Base-by-base conservation (phyloP, 352 stramenopile species). In the Phytopythium boreale region DNA sequence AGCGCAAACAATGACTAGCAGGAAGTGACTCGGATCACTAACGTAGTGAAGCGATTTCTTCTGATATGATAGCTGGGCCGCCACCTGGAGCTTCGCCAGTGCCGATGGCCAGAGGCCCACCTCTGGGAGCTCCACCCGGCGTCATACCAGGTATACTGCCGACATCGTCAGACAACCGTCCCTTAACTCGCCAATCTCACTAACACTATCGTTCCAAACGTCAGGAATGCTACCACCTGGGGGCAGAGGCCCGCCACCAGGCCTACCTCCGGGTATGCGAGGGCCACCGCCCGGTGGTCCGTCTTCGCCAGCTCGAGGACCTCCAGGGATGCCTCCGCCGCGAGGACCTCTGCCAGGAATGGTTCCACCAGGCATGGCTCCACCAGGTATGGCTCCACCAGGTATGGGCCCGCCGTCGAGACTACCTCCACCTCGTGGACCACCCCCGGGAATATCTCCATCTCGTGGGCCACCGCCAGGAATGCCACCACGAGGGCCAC, bases 251-350 rank as follows among this genome's bases (percentile, higher is more conserved):
- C 65, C 70, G 57, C 71, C 75, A 22, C 66, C 61, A 44, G 61
- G 56, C 41, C 50, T 24, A 20, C 58, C 61, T 26, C 61, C 57
- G 20, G 56, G 56, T 11, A 47, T 63, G 24, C 46, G 56, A 61
- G 71, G 70, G 43, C 65, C 70, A 56, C 71, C 75, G 24, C 67
- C 62, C 49, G 61, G 53, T 39, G 63, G 41, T 8, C 41, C 56
- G n/a, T 24, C 56, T 22, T 52, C 56, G 14, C 74, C 71, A 39
- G 68, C 77, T 22, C 61, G 76, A 7, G 77, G 73, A 19, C 82
- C 82, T 24, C 69, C 75, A 60, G 71, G 82, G 47, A 72, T 74
- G 49, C 72, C 64, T n/a, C 80, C 79, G n/a, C 46, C 46, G 14
- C 34, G 72, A 68, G 68, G 61, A 19, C 55, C 65, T 43, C 71